A percentile compares a stretch with the other conserved stretches of the same genome.
These are phyloP conservation scores for Iberis pinnata DNA, from an alignment of 345 rosid genomes.

Conservation along the genomic window DNA sequence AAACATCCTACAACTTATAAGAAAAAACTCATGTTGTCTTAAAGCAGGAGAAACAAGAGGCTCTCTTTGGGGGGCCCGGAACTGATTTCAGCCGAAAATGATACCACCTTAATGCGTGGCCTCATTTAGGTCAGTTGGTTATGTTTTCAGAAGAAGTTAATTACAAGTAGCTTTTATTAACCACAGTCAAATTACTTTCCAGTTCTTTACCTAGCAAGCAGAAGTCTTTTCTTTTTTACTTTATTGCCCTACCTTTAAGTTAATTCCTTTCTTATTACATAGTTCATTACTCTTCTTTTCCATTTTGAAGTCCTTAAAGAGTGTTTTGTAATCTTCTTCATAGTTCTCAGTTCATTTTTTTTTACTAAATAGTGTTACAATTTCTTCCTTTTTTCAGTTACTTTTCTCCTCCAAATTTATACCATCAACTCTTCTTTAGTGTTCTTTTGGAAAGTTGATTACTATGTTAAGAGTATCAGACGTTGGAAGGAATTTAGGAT, in stretches of 20 bases:
- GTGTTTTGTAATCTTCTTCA: slow-evolving; percentile 21
- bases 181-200: slow-evolving; percentile 49
- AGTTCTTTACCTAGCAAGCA: slow-evolving; percentile 35
- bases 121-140: slow-evolving; percentile 97
- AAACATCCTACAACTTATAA: slow-evolving; percentile 70
- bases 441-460: slow-evolving; percentile 5
- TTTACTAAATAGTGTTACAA: slow-evolving; percentile 1
- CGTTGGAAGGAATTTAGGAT: neutral
- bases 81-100: slow-evolving; percentile 93
- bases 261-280: slow-evolving; percentile 24
- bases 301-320: slow-evolving; percentile 17
- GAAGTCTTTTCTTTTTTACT: slow-evolving; percentile 19
- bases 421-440: neutral
- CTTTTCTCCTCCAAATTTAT: neutral
- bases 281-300: slow-evolving; percentile 21
- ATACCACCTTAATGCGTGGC: slow-evolving; percentile 96
- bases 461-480: slow-evolving; percentile 4
- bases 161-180: slow-evolving; percentile 47
- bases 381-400: slow-evolving; percentile 9
- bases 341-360: slow-evolving; percentile 17
- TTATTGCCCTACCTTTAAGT: slow-evolving; percentile 26
- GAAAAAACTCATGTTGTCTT: slow-evolving; percentile 83
- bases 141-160: slow-evolving; percentile 59
- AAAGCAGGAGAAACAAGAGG: slow-evolving; percentile 94
- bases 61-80: slow-evolving; percentile 95